Conservation (phyloP, 1,284 basidiomycete genomes). For the Psilocybe mexicana region DNA sequence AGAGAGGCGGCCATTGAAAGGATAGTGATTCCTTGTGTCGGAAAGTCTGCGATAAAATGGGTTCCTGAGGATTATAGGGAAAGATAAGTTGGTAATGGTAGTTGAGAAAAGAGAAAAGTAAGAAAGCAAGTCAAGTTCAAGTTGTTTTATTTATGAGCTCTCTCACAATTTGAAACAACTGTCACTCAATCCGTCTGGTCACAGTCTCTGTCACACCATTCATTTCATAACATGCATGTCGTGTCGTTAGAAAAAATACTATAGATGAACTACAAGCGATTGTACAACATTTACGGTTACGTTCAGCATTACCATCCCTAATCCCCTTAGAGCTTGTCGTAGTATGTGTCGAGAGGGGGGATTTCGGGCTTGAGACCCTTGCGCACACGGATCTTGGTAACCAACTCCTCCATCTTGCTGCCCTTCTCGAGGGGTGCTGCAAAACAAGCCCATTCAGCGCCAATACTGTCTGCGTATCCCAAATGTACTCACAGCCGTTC, state of each 20-base stretch:
- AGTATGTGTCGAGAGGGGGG: conserved; percentile 83
- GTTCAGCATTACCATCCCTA: conserved; percentile 10
- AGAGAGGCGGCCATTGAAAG: conserved; percentile 58
- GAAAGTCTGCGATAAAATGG: conserved; percentile 13
- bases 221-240: conserved; percentile 1
- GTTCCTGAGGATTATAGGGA: conserved; percentile 15
- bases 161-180: conserved; percentile 13
- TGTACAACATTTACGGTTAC: conserved; percentile 15
- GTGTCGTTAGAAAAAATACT: conserved; percentile 3
- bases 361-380: conserved; percentile 96
- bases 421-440: conserved; percentile 80
- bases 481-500: conserved; percentile 64
- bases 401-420: conserved; percentile 88
- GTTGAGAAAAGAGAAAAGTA: conserved; percentile 18
- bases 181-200: conserved; percentile 10
- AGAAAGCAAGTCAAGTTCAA: not conserved
- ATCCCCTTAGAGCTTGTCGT: conserved; percentile 76
- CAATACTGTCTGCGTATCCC: conserved; percentile 17
- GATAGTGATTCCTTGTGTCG: conserved; percentile 20
- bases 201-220: conserved; percentile 14
- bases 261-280: conserved; percentile 18
- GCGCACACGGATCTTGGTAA: conserved; percentile 81
- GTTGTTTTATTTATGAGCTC: not conserved
- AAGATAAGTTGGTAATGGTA: conserved; percentile 23
- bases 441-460: conserved; percentile 18